Evolutionary conservation across 2,329 filamentous ascomycete genomes (phyloP).

Genomic region (Alternaria sp.): DNA sequence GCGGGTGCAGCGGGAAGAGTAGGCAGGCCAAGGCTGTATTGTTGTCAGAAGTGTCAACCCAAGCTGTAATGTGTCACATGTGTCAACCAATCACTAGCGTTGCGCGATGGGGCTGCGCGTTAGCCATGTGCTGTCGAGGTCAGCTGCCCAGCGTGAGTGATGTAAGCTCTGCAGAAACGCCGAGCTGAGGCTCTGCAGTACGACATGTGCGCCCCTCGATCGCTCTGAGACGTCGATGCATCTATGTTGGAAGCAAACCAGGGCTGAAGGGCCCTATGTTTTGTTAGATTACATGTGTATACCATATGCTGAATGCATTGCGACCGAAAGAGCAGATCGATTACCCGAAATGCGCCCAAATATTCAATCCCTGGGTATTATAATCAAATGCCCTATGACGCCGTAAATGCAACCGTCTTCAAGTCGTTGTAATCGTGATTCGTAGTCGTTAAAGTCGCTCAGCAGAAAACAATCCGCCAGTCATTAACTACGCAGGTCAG

Average conservation of each 20-base stretch:
- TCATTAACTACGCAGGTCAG: slow-evolving; percentile 13
- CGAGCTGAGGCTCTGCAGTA: slow-evolving; percentile 28
- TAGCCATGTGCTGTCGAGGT: slow-evolving; percentile 16
- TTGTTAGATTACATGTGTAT: slow-evolving; percentile 24
- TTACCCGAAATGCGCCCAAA: slow-evolving; percentile 8
- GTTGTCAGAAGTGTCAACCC: neutral
- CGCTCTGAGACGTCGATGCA: slow-evolving; percentile 10
- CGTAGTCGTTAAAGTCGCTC: slow-evolving; percentile 15
- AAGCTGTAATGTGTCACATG: neutral
- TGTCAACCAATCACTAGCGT: slow-evolving; percentile 8
- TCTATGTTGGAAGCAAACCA: slow-evolving; percentile 9
- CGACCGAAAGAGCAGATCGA: slow-evolving; percentile 12
- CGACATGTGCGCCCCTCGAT: slow-evolving; percentile 14
- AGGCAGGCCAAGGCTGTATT: slow-evolving; percentile 10
- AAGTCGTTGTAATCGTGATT: slow-evolving; percentile 18
- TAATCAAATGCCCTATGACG: slow-evolving; percentile 19
- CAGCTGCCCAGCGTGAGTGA: slow-evolving; percentile 28
- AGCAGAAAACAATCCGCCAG: slow-evolving; percentile 7
- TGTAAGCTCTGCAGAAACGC: slow-evolving; percentile 23
- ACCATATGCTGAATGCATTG: slow-evolving; percentile 18
- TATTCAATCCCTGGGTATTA: slow-evolving; percentile 23
- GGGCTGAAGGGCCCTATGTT: slow-evolving; percentile 9
- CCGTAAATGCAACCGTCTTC: slow-evolving; percentile 12
- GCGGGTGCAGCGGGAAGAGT: slow-evolving; percentile 5
- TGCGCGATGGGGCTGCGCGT: slow-evolving; percentile 23